Conservation (phyloP, 208 protist species). For the Trypanosoma caninum region DNA sequence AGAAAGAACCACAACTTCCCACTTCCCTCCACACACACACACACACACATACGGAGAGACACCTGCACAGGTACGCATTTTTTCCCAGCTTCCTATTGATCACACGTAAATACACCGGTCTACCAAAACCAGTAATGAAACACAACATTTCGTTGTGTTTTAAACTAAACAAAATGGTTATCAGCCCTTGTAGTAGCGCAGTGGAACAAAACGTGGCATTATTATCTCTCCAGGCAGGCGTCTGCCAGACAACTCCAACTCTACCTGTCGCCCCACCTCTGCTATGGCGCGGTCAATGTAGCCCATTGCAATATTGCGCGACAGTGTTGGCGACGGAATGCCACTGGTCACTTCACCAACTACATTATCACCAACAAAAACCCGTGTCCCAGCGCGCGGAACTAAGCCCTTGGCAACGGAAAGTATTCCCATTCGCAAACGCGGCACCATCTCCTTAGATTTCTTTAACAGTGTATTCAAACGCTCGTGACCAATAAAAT, state of each 20-base stretch:
- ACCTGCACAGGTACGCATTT: no score
- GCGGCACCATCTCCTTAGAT: slow-evolving; percentile 42
- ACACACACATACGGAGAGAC: no score
- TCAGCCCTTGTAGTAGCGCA: slow-evolving; percentile 40
- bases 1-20: not conserved
- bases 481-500: slow-evolving; percentile 90
- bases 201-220: slow-evolving; percentile 92
- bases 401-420: slow-evolving; percentile 74
- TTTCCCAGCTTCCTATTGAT: no score
- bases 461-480: slow-evolving; percentile 64
- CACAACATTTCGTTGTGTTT: not conserved
- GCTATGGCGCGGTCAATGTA: slow-evolving; percentile 82
- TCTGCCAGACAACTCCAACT: slow-evolving; percentile 91
- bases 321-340: slow-evolving; percentile 79
- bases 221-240: slow-evolving; percentile 67
- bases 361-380: slow-evolving; percentile 63
- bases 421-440: slow-evolving; percentile 89
- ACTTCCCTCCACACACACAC: not conserved
- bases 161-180: not conserved
- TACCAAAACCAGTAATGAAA: no score
- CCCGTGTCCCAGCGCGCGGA: slow-evolving; percentile 71
- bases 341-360: slow-evolving; percentile 93
- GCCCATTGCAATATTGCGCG: slow-evolving; percentile 90
- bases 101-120: no score
- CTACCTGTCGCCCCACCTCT: slow-evolving; percentile 69